Percentiles rank a stretch among this genome's conserved stretches.
These are phyloP conservation scores for Penicillium coprophilum DNA, from an alignment of 495 filamentous ascomycete species.

Conservation along the genomic window DNA sequence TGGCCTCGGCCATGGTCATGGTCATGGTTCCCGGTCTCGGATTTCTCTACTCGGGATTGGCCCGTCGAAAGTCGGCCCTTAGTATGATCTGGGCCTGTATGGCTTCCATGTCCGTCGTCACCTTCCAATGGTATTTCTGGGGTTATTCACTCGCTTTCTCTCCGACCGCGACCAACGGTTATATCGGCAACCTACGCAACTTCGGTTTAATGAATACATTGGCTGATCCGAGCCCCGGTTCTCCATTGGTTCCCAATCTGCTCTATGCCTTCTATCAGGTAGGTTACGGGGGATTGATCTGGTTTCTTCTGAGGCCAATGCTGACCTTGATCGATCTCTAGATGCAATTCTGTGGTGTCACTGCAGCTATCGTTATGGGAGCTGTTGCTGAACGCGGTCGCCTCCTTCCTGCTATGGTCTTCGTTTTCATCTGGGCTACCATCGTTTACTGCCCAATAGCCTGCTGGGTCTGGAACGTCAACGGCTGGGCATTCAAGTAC, in stretches of 20 bases:
- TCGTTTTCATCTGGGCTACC: conserved; percentile 93
- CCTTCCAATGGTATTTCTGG: conserved; percentile 77
- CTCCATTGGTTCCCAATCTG: conserved; percentile 60
- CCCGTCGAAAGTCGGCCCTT: conserved; percentile 63
- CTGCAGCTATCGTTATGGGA: conserved; percentile 89
- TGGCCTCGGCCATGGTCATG: conserved; percentile 91
- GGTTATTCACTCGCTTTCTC: conserved; percentile 72
- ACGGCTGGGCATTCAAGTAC: conserved; percentile 90
- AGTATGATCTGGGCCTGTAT: conserved; percentile 73
- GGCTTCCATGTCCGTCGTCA: conserved; percentile 62
- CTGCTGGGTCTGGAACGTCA: conserved; percentile 93
- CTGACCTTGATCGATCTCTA: conserved; percentile 30
- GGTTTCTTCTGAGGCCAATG: not conserved
- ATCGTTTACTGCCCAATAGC: conserved; percentile 95
- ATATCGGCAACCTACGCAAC: conserved; percentile 64
- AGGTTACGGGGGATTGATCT: conserved; percentile 13
- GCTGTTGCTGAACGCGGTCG: conserved; percentile 92
- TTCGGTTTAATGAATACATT: conserved; percentile 66
- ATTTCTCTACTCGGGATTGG: conserved; percentile 67
- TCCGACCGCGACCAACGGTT: conserved; percentile 60
- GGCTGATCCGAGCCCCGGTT: conserved; percentile 61
- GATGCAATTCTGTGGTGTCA: conserved; percentile 96
- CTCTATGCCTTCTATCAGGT: conserved; percentile 72
- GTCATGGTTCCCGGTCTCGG: conserved; percentile 80
- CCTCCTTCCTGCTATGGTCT: conserved; percentile 91